Evolutionary conservation across 169 alveolate genomes (phyloP), one percentile per base, ranked within the genome.

Genomic region (Cryptosporidium meleagridis): DNA sequence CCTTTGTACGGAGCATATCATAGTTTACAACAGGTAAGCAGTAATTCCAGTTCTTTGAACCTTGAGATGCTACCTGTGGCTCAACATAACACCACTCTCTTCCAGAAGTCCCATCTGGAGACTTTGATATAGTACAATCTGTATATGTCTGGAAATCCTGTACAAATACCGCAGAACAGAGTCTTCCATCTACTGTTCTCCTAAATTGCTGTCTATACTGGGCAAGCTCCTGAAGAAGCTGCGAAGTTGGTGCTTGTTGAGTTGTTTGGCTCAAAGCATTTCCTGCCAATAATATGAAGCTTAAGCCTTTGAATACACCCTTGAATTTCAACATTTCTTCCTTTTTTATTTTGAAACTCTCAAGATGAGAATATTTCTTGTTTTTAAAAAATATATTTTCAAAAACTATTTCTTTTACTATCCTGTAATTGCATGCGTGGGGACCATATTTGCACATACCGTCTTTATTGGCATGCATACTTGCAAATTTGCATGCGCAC

Each of bases 61-160:
- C 98, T 51, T 93, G 95, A 35, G 98, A 97, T 55, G 96, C 91
- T 12, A 96, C 94, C 69, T 96, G 98, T 58, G 96, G 96, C 84
- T 96, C 98, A 35, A 94, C 96, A 71, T 96, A 96, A 80, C 98
- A 96, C 98, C 98, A 96, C 61, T 96, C 97, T 23, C 95, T 85
- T 91, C 97, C 97, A 9, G 92, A 89, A 16, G 97, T 93, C 26
- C 97, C 97, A 73, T 95, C 97, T 0, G 97, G 98, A 21, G 98
- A 94, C n/a, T 93, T 92, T 39, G 96, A 95, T 35, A 69, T 92
- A 26, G 98, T 94, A 70, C 98, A 95, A 86, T 95, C 97, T 2
- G 98, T 95, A 92, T 94, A 95, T 2, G 96, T 95, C 61, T 95
- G 97, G 70, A 94, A 95, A 53, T 94, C 95, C 84, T 95, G 97